Evolutionary conservation across 1,284 basidiomycete species (phyloP).

Genomic region (Salmacisia buchloeana): DNA sequence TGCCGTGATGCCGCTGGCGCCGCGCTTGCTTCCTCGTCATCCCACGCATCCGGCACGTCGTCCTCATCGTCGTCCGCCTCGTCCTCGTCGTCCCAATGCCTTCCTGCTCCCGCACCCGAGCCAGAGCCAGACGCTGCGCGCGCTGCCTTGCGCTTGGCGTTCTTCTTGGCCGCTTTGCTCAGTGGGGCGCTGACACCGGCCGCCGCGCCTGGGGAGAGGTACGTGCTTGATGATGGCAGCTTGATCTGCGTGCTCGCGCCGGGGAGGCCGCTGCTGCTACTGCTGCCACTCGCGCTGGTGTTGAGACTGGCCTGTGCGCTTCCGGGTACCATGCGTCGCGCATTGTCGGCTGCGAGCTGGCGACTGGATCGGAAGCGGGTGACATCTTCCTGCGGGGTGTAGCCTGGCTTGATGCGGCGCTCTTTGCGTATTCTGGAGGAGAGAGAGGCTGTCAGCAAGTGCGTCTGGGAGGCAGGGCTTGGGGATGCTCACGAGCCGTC

Average conservation of each 20-base stretch:
- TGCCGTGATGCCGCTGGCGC: too few relatives aligned
- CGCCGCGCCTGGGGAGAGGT: conserved; percentile 8
- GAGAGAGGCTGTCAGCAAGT: background rate
- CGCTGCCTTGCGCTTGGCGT: conserved; percentile 57
- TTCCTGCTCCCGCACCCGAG: background rate
- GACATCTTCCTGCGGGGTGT: conserved; percentile 89
- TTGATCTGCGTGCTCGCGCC: conserved; percentile 10
- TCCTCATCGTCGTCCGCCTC: conserved; percentile 56
- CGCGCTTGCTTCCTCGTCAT: conserved; percentile 13
- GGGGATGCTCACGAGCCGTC: conserved; percentile 75
- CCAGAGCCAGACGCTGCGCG: conserved; percentile 45
- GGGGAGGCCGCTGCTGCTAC: conserved; percentile 6
- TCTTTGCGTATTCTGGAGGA: conserved; percentile 71
- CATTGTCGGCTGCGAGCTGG: conserved; percentile 65
- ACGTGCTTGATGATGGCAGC: background rate
- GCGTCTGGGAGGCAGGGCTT: background rate
- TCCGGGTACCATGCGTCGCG: conserved; percentile 53
- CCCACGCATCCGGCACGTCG: conserved; percentile 15
- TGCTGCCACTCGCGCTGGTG: background rate
- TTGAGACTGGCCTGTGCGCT: conserved; percentile 16
- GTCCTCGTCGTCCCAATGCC: conserved; percentile 59
- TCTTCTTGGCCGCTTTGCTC: conserved; percentile 66
- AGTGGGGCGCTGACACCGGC: too few relatives aligned
- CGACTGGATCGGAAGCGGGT: conserved; percentile 71
- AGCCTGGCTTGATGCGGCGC: conserved; percentile 83